Evolutionary conservation across 2,329 filamentous ascomycete genomes (phyloP).

Genomic region (Penicillium expansum): DNA sequence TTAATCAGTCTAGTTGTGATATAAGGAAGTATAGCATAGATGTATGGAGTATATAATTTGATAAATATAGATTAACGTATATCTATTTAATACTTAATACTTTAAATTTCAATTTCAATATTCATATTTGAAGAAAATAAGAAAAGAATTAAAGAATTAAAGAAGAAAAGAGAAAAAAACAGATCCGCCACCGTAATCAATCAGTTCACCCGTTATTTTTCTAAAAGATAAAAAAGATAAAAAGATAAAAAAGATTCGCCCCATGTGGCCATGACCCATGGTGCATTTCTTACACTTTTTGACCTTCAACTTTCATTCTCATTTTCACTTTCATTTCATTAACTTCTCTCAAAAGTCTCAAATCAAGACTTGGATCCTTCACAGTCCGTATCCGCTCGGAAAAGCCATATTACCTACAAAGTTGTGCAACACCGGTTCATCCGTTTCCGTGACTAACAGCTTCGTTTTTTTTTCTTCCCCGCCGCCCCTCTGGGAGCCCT

Average conservation of each 20-base stretch:
- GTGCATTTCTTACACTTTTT: neutral
- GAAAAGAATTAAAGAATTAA: neutral
- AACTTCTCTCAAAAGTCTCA: neutral
- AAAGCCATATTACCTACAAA: neutral
- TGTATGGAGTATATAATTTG: neutral
- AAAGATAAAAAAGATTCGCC: slow-evolving; percentile 1
- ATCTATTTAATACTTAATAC: neutral
- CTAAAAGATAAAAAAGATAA: no score
- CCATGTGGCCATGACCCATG: slow-evolving; percentile 14
- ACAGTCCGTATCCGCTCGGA: neutral
- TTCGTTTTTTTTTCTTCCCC: slow-evolving; percentile 23
- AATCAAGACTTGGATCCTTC: neutral
- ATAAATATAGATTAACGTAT: neutral
- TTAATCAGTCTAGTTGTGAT: slow-evolving; percentile 10
- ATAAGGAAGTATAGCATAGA: neutral
- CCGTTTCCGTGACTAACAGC: slow-evolving; percentile 38
- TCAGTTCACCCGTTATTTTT: slow-evolving; percentile 1
- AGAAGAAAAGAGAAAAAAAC: neutral
- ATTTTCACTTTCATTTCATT: neutral
- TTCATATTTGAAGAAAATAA: neutral
- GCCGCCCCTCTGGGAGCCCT: slow-evolving; percentile 25
- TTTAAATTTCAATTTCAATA: neutral
- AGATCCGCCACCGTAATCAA: slow-evolving; percentile 9
- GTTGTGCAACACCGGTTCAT: slow-evolving; percentile 18
- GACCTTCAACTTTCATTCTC: neutral